A percentile compares a stretch with the other conserved stretches of the same genome.
Evolutionary conservation across 129 eudicot genomes (phyloP).

Genomic region (Chrysanthemum lavandulifolium): DNA sequence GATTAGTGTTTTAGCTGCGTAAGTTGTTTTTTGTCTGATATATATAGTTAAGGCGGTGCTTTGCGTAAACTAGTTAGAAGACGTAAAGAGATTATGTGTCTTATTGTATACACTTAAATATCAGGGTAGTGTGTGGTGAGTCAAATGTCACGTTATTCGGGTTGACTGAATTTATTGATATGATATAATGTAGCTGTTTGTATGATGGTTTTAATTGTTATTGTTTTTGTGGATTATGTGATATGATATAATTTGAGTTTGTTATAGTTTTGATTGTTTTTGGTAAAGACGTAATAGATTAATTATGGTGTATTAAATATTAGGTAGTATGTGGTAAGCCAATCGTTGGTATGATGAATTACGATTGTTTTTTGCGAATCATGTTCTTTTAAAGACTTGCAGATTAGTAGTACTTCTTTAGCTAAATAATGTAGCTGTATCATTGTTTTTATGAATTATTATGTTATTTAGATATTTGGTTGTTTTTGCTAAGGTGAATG

Average conservation of each 20-base stretch:
- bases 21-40: no score
- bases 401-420: no score
- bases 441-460: not conserved
- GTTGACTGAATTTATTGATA: not conserved
- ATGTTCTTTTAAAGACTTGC: no score
- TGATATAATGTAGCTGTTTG: not conserved
- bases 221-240: not conserved
- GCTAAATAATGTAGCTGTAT: not conserved
- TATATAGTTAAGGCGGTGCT: no score
- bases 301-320: not conserved
- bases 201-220: not conserved
- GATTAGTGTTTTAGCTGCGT: no score
- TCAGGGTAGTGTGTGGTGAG: conserved; percentile 63
- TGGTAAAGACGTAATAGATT: not conserved
- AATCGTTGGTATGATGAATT: not conserved
- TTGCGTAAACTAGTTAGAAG: no score
- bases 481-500: not conserved
- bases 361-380: not conserved
- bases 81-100: no score
- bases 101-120: no score
- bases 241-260: not conserved
- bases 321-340: conserved; percentile 19
- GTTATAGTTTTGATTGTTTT: not conserved
- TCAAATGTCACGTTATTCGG: not conserved
- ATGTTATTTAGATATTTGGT: not conserved